Percentiles rank a stretch among this genome's conserved stretches.
These are phyloP conservation scores for Arabidopsis hybrid DNA, from an alignment of 441 rosid genomes.

Conservation along the genomic window DNA sequence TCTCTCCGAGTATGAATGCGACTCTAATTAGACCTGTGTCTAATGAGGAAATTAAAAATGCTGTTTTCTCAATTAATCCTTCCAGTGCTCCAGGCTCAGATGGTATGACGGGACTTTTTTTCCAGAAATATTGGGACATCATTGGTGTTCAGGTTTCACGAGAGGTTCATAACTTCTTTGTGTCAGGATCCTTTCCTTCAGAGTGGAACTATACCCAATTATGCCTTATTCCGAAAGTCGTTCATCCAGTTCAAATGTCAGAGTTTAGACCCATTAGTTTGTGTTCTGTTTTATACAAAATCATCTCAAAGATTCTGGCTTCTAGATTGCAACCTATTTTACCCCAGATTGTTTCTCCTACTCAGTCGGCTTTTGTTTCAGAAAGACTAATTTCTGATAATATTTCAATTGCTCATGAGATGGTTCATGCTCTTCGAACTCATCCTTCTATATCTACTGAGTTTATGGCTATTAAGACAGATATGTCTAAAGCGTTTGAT, in stretches of 20 bases:
- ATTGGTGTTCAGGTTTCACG: not conserved
- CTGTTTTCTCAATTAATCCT: not conserved
- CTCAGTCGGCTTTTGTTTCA: too few relatives aligned
- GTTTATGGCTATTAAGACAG: not conserved
- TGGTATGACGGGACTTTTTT: not conserved
- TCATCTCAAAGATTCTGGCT: too few relatives aligned
- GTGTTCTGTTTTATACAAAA: too few relatives aligned
- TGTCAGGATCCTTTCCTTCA: not conserved
- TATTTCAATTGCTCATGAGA: not conserved
- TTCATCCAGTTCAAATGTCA: accelerated
- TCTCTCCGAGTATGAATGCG: too few relatives aligned
- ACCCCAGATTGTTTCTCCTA: too few relatives aligned
- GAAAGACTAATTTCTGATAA: too few relatives aligned
- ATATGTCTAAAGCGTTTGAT: not conserved
- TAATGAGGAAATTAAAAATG: accelerated
- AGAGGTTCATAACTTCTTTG: not conserved
- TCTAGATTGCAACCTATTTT: too few relatives aligned
- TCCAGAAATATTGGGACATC: not conserved
- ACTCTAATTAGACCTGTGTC: not conserved
- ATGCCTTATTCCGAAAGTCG: not conserved
- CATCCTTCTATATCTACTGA: not conserved
- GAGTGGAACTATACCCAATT: not conserved
- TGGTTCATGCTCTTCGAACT: not conserved
- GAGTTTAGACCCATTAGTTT: not conserved
- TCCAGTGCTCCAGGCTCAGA: not conserved